Conservation (phyloP, 129 eudicot species). For the Heracleum sosnowskyi region DNA sequence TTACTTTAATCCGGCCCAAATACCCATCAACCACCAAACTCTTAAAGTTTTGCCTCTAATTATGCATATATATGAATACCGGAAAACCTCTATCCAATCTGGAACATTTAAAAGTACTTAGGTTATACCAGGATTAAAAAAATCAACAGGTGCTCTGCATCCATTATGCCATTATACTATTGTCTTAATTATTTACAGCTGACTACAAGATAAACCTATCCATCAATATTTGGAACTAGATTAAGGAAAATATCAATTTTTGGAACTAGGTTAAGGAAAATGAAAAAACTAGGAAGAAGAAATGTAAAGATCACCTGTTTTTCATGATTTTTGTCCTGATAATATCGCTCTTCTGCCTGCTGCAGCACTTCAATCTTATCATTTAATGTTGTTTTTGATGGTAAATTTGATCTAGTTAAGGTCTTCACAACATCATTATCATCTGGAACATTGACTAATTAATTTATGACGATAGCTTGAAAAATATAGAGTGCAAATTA, state of each 20-base stretch:
- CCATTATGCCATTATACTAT: neutral
- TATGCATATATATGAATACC: neutral
- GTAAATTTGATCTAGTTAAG: conserved; percentile 28
- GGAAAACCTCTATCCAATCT: neutral
- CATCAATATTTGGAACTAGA: neutral
- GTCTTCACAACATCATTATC: conserved; percentile 35
- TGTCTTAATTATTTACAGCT: neutral
- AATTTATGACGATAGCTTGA: conserved; percentile 8
- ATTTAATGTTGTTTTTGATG: conserved; percentile 37
- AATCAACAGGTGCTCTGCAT: neutral
- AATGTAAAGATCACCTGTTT: conserved; percentile 31
- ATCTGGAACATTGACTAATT: conserved; percentile 32
- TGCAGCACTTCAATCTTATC: conserved; percentile 62
- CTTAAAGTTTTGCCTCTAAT: too few relatives aligned
- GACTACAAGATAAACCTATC: neutral
- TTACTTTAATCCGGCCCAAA: too few relatives aligned
- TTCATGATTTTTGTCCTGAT: conserved; percentile 33
- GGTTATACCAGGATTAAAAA: neutral
- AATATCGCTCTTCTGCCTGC: conserved; percentile 83
- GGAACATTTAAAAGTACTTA: neutral
- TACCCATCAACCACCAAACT: too few relatives aligned
- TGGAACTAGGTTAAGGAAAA: neutral
- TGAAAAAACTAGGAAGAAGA: neutral
- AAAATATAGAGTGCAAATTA: neutral
- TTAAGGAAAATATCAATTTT: too few relatives aligned